Percentiles rank a stretch among this genome's conserved stretches.
Conservation (phyloP, 2,329 filamentous ascomycete genomes). For the Colletotrichum caudatum region DNA sequence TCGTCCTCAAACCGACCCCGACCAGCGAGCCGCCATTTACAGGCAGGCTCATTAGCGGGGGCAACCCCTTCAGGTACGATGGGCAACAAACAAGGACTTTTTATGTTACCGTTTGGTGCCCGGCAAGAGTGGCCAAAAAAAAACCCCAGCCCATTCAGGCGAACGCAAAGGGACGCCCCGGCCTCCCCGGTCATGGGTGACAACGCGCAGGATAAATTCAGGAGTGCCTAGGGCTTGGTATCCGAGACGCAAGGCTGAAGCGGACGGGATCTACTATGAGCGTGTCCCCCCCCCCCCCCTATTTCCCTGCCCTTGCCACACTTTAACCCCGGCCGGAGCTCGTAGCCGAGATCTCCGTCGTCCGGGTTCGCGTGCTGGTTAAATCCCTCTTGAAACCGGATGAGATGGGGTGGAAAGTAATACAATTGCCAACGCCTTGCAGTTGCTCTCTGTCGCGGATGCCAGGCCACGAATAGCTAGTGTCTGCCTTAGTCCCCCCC, state of each 20-base stretch:
- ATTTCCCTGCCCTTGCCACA: neutral
- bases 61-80: neutral
- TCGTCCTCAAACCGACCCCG: neutral
- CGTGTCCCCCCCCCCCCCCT: neutral
- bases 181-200: neutral
- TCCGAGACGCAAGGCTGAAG: conserved; percentile 3
- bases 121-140: neutral
- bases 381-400: neutral
- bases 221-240: neutral
- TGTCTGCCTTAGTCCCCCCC: conserved; percentile 1
- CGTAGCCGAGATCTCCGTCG: neutral
- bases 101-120: neutral
- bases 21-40: neutral
- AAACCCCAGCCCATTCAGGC: neutral
- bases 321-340: neutral
- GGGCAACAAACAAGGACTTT: neutral
- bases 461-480: conserved; percentile 13
- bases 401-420: neutral
- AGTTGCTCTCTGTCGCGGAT: neutral
- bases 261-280: neutral
- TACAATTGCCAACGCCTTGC: neutral
- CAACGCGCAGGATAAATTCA: neutral
- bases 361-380: neutral
- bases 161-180: neutral
- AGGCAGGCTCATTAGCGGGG: neutral